Base-by-base conservation (phyloP, 805 yeast genomes). In the Saccharomycopsis amapae region DNA sequence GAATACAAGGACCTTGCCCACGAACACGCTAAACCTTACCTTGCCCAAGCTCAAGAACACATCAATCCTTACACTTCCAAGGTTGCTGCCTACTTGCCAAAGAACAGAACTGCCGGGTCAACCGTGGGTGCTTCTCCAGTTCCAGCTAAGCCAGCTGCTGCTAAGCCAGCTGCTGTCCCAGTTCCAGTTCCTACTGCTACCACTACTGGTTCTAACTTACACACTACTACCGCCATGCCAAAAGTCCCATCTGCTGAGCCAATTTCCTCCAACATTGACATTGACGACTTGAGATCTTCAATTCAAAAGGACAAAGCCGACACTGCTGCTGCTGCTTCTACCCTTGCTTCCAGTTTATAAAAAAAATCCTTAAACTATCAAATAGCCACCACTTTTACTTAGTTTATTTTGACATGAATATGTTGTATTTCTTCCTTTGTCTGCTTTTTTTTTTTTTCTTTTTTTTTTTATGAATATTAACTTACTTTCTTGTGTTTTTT, bases 51-150 rank as follows among this genome's bases (percentile, higher is more conserved):
- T 53, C 74, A 75, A 56, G 67, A 72, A 56, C 77, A 76, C 63
- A 62, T 80, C 49, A 83, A 84, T 38, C 90, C 90, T 44, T 76
- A 81, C 47, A 78, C 84, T 34, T 60, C 69, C 30, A 75, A 78
- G 57, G 64, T 82, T 58, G 68, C 73, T 53, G 44, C 39, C 17
- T 45, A 52, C 32, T 49, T 47, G 36, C 81, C 82, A 39, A 65
- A 69, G 50, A 62, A 63, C 43, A 79, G 87, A 75, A 81, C 88
- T 51, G 85, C 85, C 31, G 79, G 83, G 34, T 69, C 85, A 35
- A 79, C 85, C 40, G 83, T 79, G 53, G 79, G 75, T 47, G 13
- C 49, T 18, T n/a, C 31, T 9, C 41, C 24, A 22, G 40, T 56
- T 23, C 46, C 50, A 23, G 37, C 30, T 17, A 33, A 56, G n/a